Evolutionary conservation across 768 basidiomycete species (phyloP).

Genomic region (Boletus sp.): DNA sequence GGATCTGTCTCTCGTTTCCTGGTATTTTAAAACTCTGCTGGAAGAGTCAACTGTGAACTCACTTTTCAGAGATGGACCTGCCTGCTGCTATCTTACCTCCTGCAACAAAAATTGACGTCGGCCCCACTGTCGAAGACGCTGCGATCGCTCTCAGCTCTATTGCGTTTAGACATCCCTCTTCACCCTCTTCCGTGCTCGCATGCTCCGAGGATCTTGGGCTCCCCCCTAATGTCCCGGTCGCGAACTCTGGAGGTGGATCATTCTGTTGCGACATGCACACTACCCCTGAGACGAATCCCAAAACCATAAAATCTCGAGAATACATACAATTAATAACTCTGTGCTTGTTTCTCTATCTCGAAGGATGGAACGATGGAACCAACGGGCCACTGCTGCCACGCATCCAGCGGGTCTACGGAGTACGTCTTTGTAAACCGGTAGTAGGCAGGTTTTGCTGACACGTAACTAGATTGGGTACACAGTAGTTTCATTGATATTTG

Average conservation of each 20-base stretch:
- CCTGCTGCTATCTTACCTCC: not conserved
- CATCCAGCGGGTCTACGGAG: slow-evolving; percentile 58
- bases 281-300: not conserved
- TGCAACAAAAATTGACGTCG: not conserved
- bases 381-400: slow-evolving; percentile 73
- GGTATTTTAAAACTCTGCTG: not conserved
- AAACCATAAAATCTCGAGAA: slow-evolving; percentile 10
- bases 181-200: slow-evolving; percentile 2
- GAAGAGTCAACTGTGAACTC: not conserved
- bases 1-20: not conserved
- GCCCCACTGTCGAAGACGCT: not conserved
- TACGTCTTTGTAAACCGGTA: slow-evolving; percentile 15
- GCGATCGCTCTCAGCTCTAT: slow-evolving; percentile 2
- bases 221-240: not conserved
- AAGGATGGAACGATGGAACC: slow-evolving; percentile 79
- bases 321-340: slow-evolving; percentile 52
- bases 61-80: slow-evolving; percentile 1
- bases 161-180: not conserved
- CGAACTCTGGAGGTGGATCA: not conserved
- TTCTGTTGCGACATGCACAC: not conserved
- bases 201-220: slow-evolving; percentile 2
- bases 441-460: not conserved
- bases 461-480: slow-evolving; percentile 44
- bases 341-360: slow-evolving; percentile 58
- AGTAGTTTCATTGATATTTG: slow-evolving; percentile 56